A percentile compares a stretch with the other conserved stretches of the same genome.
Conservation (phyloP, 1,284 basidiomycete species). For the Tilletia caries region DNA sequence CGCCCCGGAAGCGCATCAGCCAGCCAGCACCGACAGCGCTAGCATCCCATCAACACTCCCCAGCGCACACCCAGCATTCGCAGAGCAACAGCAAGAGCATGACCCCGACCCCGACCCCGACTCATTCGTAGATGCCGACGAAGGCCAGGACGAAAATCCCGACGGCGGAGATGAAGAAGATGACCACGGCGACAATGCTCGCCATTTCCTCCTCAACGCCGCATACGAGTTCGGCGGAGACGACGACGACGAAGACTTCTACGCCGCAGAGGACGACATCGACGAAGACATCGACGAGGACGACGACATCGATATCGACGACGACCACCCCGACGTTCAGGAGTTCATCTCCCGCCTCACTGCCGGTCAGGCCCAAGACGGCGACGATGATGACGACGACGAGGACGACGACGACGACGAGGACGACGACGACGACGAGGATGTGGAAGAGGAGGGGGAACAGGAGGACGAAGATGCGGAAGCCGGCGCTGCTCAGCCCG, state of each 20-base stretch:
- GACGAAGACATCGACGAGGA: conserved; percentile 25
- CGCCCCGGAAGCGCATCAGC: too few relatives aligned
- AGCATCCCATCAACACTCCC: too few relatives aligned
- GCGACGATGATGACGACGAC: conserved; percentile 30
- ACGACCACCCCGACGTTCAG: conserved; percentile 19
- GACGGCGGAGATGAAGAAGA: background rate
- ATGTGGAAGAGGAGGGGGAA: background rate
- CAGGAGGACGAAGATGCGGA: background rate
- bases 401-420: conserved; percentile 18
- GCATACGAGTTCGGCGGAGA: background rate
- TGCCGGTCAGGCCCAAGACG: conserved; percentile 14
- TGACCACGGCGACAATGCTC: background rate
- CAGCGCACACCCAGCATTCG: too few relatives aligned
- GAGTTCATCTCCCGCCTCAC: conserved; percentile 29
- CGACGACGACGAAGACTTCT: conserved; percentile 23
- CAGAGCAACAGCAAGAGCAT: too few relatives aligned
- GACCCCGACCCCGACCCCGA: too few relatives aligned
- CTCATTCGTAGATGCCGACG: background rate
- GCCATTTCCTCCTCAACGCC: background rate
- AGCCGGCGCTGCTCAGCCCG: background rate
- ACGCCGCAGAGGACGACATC: conserved; percentile 20
- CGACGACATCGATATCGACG: conserved; percentile 29
- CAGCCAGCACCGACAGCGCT: too few relatives aligned
- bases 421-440: background rate
- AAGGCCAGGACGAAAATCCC: background rate